Evolutionary conservation across 805 yeast genomes (phyloP), one percentile per base, ranked within the genome.

Genomic region (Saccharomycopsis schoenii): DNA sequence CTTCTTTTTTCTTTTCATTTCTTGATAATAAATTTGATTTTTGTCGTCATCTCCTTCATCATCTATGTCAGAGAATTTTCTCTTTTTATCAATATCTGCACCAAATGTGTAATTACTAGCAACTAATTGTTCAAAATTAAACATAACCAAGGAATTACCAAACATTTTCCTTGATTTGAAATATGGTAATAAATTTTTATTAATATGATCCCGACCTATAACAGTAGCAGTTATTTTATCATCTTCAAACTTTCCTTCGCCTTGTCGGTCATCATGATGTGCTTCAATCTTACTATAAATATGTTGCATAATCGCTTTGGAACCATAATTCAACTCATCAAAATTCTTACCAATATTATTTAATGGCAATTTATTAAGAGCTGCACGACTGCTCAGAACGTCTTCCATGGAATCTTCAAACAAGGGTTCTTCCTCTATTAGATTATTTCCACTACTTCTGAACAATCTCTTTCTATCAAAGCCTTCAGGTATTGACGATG

Each of bases 41-140:
- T 47, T 17, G 21, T 40, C 56, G 12, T 39, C 5, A 24, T 12
- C 39, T 14, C 6, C 47, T 5, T 41, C 51, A 14, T 39, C 29
- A 29, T 52, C 24, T 8, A 29, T 2, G n/a, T 29, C 25, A 15
- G 24, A 29, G 14, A 36, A n/a, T 17, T 34, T 17, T 34, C 41
- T 29, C 40, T 34, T 36, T 15, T n/a, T 29, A 42, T 25, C 52
- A 4, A 19, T 9, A 19, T 37, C 29, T 2, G 36, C 50, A 15
- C 19, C 34, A 24, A 37, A 36, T 14, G 58, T 15, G 17, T 24
- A 34, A 12, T 29, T 50, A 42, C 58, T 55, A 15, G 59, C 51
- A 29, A 51, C 62, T 39, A 60, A 17, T 11, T 56, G 39, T 25
- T 56, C 62, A 50, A 60, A 60, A 10, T 24, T 50, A 10, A 60